Base-by-base conservation (phyloP, 2,329 filamentous ascomycete species). In the Curvularia sp. region DNA sequence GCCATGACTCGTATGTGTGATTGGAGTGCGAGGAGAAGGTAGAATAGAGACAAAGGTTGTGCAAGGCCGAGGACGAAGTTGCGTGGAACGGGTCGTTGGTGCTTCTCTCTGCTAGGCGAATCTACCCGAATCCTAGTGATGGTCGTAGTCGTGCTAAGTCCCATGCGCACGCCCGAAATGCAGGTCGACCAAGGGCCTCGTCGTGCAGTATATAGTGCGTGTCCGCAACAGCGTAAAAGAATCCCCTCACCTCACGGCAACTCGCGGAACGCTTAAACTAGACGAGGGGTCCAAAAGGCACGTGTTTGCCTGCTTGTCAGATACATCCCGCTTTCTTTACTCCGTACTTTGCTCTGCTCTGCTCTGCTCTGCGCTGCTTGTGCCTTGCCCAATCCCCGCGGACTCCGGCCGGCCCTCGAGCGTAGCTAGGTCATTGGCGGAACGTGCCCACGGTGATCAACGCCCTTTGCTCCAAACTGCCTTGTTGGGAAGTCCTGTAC, bases 401-500 rank as follows among this genome's bases (percentile, higher is more conserved):
- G 52, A 46, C 41, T 22, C 44, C 38, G 38, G 41, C 8, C 30
- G 9, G 9, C 22, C 38, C 44, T 31, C 30, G 47, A 38, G 18
- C 49, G 31, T 42, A 31, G 30, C 30, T 42, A 15, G 39, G 46
- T 55, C 39, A 58, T 55, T 61, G 55, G 58, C 60, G 57, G 60
- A 62, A 60, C 57, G 58, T 62, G 57, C 57, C 53, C 53, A 46
- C 53, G 38, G 49, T 31, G 47, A 62, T 62, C 57, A 18, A 62
- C 53, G 47, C 15, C 33, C 30, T 12, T 33, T 24, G 20, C 35
- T 4, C 38, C 33, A 31, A 57, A 49, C 46, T 60, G 46, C 58
- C 49, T 18, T 50, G 54, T 60, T 57, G 44, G 58, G 57, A 57
- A 57, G 49, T 53, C 18, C 8, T 43, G 28, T 44, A 57, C 42